Base-by-base conservation (phyloP, 2,329 filamentous ascomycete species). In the Tolypocladium album region DNA sequence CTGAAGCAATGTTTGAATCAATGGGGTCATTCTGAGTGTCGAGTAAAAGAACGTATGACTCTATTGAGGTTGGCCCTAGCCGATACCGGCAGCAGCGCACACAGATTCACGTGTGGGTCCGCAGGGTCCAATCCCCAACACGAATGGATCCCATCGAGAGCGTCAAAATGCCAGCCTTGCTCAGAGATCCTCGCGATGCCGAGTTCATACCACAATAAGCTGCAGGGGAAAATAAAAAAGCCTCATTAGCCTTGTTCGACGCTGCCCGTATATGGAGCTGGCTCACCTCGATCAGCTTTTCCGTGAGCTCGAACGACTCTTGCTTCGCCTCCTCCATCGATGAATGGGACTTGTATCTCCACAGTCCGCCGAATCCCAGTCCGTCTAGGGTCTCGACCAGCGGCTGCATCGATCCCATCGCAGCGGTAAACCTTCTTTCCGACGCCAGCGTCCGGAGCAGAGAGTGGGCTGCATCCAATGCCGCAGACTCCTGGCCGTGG, bases 311-410 rank as follows among this genome's bases (percentile, higher is more conserved):
- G 59, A 83, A 79, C 65, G 80, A 82, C 64, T 80, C 77, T 59
- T 75, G 76, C 62, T 82, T 80, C 13, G 78, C 75, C 13, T 81
- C 79, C 55, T 79, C 77, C 39, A 73, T 72, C 20, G 78, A 76
- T 40, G 75, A 78, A 58, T 82, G 79, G 1, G 80, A 81, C 61
- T 80, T 82, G 6, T 78, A 78, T 31, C 79, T 78, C 83, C 83
- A 88, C 2, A 89, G 72, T 0, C 86, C 86, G 11, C 80, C 78
- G 62, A 88, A 88, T 1, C 86, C 86, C 69, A 84, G 80, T 3
- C 82, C 79, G 43, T 84, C 79, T 11, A 88, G 74, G 2, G 80
- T 76, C 55, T 82, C 78, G 56, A 78, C 78, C 13, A 88, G 70
- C 36, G 75, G 71, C 45, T 77, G 75, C 38, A 75, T 75, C 6